Evolutionary conservation across 1,139 yeast genomes (phyloP).

Genomic region (Debaryomyces nepalensis): DNA sequence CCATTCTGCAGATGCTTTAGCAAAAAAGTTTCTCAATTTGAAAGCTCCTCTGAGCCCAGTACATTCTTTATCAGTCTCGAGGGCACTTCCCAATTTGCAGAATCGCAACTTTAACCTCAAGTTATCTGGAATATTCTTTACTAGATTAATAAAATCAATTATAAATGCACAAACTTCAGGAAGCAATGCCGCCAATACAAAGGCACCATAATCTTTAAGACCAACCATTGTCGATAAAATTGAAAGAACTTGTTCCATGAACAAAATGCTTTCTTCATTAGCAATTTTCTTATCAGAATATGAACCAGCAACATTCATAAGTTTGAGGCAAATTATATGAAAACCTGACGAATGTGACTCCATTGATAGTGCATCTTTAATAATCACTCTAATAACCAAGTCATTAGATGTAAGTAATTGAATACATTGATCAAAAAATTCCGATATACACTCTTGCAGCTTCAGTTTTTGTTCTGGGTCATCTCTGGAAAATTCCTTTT

Average conservation of each 20-base stretch:
- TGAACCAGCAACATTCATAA: constrained; percentile 29
- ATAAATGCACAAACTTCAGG: constrained; percentile 39
- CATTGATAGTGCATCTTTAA: constrained; percentile 48
- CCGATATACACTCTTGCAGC: constrained; percentile 37
- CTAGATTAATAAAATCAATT: constrained; percentile 37
- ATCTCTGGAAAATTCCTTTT: constrained; percentile 31
- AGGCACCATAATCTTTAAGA: constrained; percentile 43
- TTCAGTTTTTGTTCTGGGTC: constrained; percentile 32
- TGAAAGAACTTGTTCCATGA: constrained; percentile 45
- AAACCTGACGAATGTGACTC: constrained; percentile 54
- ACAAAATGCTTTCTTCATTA: constrained; percentile 39
- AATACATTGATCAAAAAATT: constrained; percentile 56
- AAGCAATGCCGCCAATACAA: constrained; percentile 38
- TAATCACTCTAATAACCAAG: constrained; percentile 51
- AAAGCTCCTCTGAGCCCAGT: constrained; percentile 59
- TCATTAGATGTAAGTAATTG: constrained; percentile 54
- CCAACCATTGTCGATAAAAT: constrained; percentile 44
- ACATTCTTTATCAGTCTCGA: constrained; percentile 47
- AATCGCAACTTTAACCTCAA: constrained; percentile 60
- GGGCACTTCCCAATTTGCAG: constrained; percentile 56
- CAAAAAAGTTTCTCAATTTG: constrained; percentile 60
- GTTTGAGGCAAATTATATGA: constrained; percentile 39
- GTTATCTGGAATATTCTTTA: constrained; percentile 41
- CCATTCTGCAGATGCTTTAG: constrained; percentile 69
- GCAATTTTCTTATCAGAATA: constrained; percentile 32